Conservation (phyloP, 495 filamentous ascomycete species). For the Chaetomium tenue region DNA sequence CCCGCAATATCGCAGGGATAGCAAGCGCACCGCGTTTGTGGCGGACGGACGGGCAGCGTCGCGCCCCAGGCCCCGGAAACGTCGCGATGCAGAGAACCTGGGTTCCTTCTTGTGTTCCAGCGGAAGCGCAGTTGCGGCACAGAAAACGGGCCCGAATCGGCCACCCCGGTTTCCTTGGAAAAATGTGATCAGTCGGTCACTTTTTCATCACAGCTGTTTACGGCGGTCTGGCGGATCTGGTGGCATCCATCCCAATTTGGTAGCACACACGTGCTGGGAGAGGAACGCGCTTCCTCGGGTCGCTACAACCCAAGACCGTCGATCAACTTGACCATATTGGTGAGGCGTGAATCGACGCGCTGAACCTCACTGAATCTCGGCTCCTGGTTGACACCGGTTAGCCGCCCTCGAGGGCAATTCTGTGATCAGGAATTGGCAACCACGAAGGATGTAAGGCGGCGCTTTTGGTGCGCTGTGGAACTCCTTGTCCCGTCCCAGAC, state of each 20-base stretch:
- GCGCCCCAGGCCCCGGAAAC: not conserved
- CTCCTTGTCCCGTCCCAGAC: too few relatives aligned
- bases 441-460: not conserved
- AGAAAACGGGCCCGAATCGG: not conserved
- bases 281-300: not conserved
- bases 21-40: not conserved
- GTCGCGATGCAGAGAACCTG: not conserved
- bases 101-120: not conserved
- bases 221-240: not conserved
- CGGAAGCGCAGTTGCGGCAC: not conserved
- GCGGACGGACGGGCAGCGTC: too few relatives aligned
- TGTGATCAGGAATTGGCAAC: too few relatives aligned
- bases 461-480: not conserved
- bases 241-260: not conserved
- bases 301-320: not conserved
- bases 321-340: conserved; percentile 8
- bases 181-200: not conserved
- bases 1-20: conserved; percentile 12
- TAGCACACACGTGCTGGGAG: not conserved
- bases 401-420: not conserved
- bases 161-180: not conserved
- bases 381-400: not conserved
- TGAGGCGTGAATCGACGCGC: not conserved
- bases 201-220: not conserved
- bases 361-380: not conserved